These are phyloP conservation scores for Phytophthora brassicae DNA, from an alignment of 352 stramenopile species.

Conservation along the genomic window DNA sequence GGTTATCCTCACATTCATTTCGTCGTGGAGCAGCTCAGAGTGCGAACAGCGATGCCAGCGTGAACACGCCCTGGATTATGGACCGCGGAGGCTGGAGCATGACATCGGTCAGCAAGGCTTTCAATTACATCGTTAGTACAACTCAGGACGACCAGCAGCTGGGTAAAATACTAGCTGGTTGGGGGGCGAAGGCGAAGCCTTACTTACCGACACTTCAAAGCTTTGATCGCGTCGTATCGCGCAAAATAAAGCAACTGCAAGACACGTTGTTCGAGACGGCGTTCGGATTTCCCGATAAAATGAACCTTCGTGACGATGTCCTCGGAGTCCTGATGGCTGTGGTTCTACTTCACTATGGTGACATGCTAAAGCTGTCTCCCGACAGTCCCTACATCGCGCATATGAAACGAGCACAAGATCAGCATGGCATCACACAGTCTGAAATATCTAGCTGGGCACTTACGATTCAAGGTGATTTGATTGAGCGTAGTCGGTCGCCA, in stretches of 20 bases:
- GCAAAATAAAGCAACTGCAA: background rate
- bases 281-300: background rate
- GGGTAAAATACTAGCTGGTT: background rate
- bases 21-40: background rate
- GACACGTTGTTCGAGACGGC: background rate
- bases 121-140: background rate
- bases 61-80: background rate
- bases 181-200: background rate
- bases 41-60: background rate
- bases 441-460: background rate
- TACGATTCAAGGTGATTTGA: background rate
- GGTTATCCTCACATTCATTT: background rate
- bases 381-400: background rate
- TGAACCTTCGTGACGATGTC: constrained; percentile 1
- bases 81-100: no score
- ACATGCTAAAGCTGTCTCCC: background rate
- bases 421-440: background rate
- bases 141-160: background rate
- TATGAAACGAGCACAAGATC: background rate
- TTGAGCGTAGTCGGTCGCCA: background rate
- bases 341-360: background rate
- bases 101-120: background rate
- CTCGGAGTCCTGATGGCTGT: background rate
- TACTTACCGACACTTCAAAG: background rate
- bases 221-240: background rate